phyloP scores from a whole-genome alignment of 495 filamentous ascomycete species.

The Oleoguttula mirabilis region DNA sequence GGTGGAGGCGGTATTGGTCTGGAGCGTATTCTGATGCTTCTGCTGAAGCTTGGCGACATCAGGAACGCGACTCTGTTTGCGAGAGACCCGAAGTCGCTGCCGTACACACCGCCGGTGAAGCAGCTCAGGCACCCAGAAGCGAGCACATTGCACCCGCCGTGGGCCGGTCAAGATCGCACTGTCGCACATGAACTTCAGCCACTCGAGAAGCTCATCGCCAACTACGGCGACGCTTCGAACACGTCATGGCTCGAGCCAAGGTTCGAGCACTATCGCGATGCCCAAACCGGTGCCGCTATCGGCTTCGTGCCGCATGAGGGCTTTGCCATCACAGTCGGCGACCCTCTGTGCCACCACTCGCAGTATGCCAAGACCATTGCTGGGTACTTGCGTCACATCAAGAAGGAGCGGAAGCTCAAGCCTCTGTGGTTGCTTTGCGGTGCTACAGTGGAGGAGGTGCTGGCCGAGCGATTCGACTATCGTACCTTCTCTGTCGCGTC shows the following conservation, averaged over 20 bases:
- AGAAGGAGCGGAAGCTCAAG: slow-evolving; percentile 55
- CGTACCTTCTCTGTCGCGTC: slow-evolving; percentile 71
- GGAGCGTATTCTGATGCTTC: slow-evolving; percentile 73
- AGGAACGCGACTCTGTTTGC: slow-evolving; percentile 73
- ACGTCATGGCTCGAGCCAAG: slow-evolving; percentile 78
- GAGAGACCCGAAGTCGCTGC: slow-evolving; percentile 71
- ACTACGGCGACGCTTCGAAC: slow-evolving; percentile 81
- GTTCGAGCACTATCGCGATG: slow-evolving; percentile 71
- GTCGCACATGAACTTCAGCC: slow-evolving; percentile 47
- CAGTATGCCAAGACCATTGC: slow-evolving; percentile 61
- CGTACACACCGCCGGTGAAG: slow-evolving; percentile 40
- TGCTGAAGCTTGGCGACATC: slow-evolving; percentile 78
- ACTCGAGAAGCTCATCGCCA: slow-evolving; percentile 69
- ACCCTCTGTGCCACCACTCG: slow-evolving; percentile 61
- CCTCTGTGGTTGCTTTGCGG: slow-evolving; percentile 74
- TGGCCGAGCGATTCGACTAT: slow-evolving; percentile 68
- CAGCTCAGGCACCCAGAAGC: slow-evolving; percentile 66
- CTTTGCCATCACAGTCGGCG: slow-evolving; percentile 67
- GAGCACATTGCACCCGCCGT: slow-evolving; percentile 55
- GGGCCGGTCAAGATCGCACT: slow-evolving; percentile 38
- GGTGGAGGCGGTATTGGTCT: slow-evolving; percentile 84
- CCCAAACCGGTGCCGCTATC: slow-evolving; percentile 62
- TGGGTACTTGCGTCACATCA: slow-evolving; percentile 60
- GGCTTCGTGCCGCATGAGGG: slow-evolving; percentile 61
- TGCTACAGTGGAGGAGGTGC: slow-evolving; percentile 53